phyloP scores from a whole-genome alignment of 164 flowering plant species.

The Vitis rotundifolia region DNA sequence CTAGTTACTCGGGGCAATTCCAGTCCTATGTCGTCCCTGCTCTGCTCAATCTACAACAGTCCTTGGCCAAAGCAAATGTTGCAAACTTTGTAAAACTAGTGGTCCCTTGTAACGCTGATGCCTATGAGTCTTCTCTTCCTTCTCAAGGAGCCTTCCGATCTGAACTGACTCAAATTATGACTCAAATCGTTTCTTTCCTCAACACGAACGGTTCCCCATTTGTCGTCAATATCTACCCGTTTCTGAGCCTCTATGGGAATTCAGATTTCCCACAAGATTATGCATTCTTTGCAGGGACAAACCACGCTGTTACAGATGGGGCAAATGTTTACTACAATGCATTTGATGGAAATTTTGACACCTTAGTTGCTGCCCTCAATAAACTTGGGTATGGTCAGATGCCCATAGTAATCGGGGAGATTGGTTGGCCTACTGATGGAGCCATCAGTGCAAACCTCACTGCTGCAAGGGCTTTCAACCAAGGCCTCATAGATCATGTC shows the following conservation, averaged over 20 bases:
- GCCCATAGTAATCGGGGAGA: conserved; percentile 84
- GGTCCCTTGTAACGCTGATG: conserved; percentile 97
- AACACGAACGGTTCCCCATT: conserved; percentile 88
- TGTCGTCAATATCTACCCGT: conserved; percentile 91
- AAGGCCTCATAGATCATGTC: conserved; percentile 73
- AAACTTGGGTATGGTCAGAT: conserved; percentile 78
- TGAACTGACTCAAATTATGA: conserved; percentile 72
- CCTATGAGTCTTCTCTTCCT: conserved; percentile 78
- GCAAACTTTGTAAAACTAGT: conserved; percentile 69
- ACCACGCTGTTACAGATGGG: conserved; percentile 79
- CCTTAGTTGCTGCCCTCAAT: conserved; percentile 77
- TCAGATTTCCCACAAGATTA: conserved; percentile 90
- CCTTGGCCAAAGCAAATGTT: conserved; percentile 74
- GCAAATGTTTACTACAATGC: conserved; percentile 74
- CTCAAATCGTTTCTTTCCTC: conserved; percentile 76
- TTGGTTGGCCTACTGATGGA: conserved; percentile 97
- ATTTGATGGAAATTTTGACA: conserved; percentile 90
- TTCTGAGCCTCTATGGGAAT: conserved; percentile 77
- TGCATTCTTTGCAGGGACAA: conserved; percentile 82
- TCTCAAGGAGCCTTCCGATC: conserved; percentile 90
- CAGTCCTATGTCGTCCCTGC: conserved; percentile 77
- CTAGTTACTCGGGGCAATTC: conserved; percentile 73
- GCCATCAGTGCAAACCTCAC: conserved; percentile 70
- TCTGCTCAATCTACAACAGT: conserved; percentile 74
- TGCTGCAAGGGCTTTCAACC: conserved; percentile 83